Evolutionary conservation across 345 rosid species (phyloP).

Genomic region (Raphanus raphanistrum): DNA sequence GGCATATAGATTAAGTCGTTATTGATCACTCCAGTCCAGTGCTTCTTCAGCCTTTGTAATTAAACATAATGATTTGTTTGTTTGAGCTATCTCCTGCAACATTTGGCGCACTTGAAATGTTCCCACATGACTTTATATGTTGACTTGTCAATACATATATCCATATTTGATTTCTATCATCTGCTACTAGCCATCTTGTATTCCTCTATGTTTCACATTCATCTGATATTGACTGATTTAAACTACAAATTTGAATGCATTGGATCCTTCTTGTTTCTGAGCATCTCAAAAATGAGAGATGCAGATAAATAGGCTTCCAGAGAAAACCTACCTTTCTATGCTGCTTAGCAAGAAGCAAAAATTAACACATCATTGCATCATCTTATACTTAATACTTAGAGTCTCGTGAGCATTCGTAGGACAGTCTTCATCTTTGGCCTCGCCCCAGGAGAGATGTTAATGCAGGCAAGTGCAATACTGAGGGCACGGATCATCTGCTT

Average conservation of each 20-base stretch:
- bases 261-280: constrained; percentile 1
- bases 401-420: constrained; percentile 60
- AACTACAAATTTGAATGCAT: constrained; percentile 20
- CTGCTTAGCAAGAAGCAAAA: constrained; percentile 43
- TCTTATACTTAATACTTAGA: constrained; percentile 42
- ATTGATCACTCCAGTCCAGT: no score
- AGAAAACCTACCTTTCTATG: background rate
- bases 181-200: background rate
- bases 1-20: no score
- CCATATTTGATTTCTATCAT: background rate
- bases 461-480: constrained; percentile 72
- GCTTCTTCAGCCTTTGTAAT: background rate
- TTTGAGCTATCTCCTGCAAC: constrained; percentile 15
- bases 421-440: constrained; percentile 91
- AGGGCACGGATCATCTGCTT: constrained; percentile 79
- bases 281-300: constrained; percentile 24
- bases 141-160: background rate
- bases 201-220: background rate
- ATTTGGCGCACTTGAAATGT: constrained; percentile 14
- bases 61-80: constrained; percentile 18
- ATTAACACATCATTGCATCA: constrained; percentile 30
- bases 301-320: constrained; percentile 7
- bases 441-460: constrained; percentile 58
- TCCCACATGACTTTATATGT: constrained; percentile 9
- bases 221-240: background rate